A percentile compares a stretch with the other conserved stretches of the same genome.
These are phyloP conservation scores for Butyriboletus appendiculatus DNA, from an alignment of 1,284 basidiomycete species.

Conservation along the genomic window DNA sequence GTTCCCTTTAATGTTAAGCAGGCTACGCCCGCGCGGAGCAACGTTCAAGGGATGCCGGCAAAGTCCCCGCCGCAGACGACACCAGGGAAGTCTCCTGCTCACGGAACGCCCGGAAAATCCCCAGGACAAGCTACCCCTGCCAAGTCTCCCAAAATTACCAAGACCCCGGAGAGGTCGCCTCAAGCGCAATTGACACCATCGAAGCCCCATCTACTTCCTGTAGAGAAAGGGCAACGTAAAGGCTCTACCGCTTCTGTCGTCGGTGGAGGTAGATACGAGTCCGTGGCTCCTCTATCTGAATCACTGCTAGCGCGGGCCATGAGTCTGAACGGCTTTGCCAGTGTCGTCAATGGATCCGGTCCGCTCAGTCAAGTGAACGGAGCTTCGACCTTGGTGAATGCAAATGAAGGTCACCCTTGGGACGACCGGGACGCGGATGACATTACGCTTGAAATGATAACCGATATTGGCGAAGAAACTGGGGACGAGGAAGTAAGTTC, in stretches of 20 bases:
- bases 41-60: conserved; percentile 14
- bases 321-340: conserved; percentile 16
- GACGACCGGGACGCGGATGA: conserved; percentile 36
- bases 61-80: conserved; percentile 21
- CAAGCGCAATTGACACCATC: conserved; percentile 20
- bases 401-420: conserved; percentile 27
- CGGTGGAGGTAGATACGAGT: conserved; percentile 18
- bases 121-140: conserved; percentile 17
- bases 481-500: conserved; percentile 66
- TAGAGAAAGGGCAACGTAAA: conserved; percentile 23
- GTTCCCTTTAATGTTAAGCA: conserved; percentile 13
- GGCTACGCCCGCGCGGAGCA: conserved; percentile 13
- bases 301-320: conserved; percentile 24
- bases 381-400: conserved; percentile 22
- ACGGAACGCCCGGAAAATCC: conserved; percentile 22
- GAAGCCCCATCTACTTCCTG: conserved; percentile 20
- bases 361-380: conserved; percentile 26
- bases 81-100: conserved; percentile 19
- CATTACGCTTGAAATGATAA: conserved; percentile 65
- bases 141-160: conserved; percentile 25
- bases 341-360: conserved; percentile 22
- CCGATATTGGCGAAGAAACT: conserved; percentile 63
- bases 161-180: conserved; percentile 22
- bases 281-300: conserved; percentile 23
- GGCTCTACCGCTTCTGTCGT: conserved; percentile 24